A percentile compares a stretch with the other conserved stretches of the same genome.
These are phyloP conservation scores for Penicillium crustosum DNA, from an alignment of 2,329 filamentous ascomycete species.

Conservation along the genomic window DNA sequence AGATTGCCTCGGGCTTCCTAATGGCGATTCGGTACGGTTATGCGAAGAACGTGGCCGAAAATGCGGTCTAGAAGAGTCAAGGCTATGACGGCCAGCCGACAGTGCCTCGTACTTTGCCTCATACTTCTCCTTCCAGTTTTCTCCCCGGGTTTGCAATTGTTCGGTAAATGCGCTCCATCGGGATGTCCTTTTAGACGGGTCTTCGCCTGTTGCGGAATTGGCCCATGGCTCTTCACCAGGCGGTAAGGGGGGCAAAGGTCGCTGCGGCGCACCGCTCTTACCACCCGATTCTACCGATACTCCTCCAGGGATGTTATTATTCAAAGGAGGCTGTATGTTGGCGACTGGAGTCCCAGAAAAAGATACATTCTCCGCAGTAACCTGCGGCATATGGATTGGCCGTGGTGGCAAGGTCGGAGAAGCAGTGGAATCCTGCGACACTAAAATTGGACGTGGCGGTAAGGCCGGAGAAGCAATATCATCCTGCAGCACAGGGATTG, in stretches of 20 bases:
- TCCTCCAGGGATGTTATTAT: neutral
- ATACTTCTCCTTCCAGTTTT: conserved; percentile 27
- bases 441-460: conserved; percentile 20
- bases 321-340: conserved; percentile 7
- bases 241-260: conserved; percentile 32
- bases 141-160: conserved; percentile 22
- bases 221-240: conserved; percentile 24
- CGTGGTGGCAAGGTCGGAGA: conserved; percentile 25
- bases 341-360: conserved; percentile 19
- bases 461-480: conserved; percentile 17
- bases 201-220: conserved; percentile 6
- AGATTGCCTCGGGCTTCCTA: conserved; percentile 32
- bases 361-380: conserved; percentile 25
- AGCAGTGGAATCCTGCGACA: neutral
- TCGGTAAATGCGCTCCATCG: conserved; percentile 35
- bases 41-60: conserved; percentile 27
- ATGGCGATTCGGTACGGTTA: conserved; percentile 19
- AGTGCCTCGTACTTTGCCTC: conserved; percentile 26
- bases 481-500: conserved; percentile 16
- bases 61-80: conserved; percentile 30
- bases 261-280: conserved; percentile 14
- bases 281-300: neutral
- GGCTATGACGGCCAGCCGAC: conserved; percentile 29
- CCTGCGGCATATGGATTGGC: conserved; percentile 17
- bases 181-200: conserved; percentile 20